phyloP scores from a whole-genome alignment of 2,329 filamentous ascomycete genomes.

The Apiospora koreana region DNA sequence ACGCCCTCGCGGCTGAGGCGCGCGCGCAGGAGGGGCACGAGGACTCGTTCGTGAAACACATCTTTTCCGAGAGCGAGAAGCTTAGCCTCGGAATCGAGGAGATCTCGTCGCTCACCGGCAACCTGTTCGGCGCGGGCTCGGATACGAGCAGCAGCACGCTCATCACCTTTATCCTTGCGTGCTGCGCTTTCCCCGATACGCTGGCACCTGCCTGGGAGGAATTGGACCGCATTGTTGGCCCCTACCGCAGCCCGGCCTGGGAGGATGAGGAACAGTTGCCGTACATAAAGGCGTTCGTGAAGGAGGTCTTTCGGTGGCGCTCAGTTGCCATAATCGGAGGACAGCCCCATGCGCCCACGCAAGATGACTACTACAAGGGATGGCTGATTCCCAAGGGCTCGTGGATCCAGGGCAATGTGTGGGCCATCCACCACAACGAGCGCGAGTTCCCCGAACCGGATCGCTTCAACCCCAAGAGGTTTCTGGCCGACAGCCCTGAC shows the following conservation, averaged over 20 bases:
- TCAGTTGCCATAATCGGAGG: conserved; percentile 53
- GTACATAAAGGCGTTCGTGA: conserved; percentile 54
- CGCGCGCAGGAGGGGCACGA: conserved; percentile 36
- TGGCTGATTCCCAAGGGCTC: conserved; percentile 51
- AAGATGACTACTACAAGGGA: conserved; percentile 48
- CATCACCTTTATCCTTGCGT: conserved; percentile 50
- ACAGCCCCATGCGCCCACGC: conserved; percentile 49
- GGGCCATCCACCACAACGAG: conserved; percentile 49
- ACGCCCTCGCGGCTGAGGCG: conserved; percentile 52
- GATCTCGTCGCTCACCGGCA: conserved; percentile 47
- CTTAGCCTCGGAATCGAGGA: conserved; percentile 46
- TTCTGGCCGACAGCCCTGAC: conserved; percentile 37
- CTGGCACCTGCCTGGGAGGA: conserved; percentile 51
- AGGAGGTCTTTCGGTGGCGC: conserved; percentile 58
- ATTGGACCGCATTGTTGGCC: conserved; percentile 52
- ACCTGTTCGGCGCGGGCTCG: conserved; percentile 48
- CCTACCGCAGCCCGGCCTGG: conserved; percentile 45
- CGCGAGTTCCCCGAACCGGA: conserved; percentile 49
- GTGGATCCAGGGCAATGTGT: conserved; percentile 52
- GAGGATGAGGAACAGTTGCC: conserved; percentile 50
- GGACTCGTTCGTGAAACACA: conserved; percentile 44
- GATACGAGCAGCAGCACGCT: conserved; percentile 51
- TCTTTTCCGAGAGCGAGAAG: conserved; percentile 49
- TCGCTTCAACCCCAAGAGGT: conserved; percentile 44
- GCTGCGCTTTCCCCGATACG: conserved; percentile 49